Evolutionary conservation across 352 stramenopile species (phyloP).

Genomic region (Thalassiosira sp.): DNA sequence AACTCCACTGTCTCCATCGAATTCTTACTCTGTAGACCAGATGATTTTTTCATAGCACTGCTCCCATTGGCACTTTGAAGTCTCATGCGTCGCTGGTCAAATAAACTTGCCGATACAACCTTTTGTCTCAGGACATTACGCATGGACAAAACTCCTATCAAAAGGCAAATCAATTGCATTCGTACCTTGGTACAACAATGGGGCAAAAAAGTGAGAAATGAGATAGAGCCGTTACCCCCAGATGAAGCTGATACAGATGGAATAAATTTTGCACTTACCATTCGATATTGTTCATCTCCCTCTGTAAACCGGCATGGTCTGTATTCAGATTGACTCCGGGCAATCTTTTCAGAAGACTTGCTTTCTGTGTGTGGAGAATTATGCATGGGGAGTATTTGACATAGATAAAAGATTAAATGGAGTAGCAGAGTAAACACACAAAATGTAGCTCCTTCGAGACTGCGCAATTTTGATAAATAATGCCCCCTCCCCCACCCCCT

Average conservation of each 20-base stretch:
- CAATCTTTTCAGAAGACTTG: conserved; percentile 30
- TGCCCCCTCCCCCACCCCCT: not conserved
- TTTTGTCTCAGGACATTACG: conserved; percentile 38
- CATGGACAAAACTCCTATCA: conserved; percentile 35
- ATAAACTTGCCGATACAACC: conserved; percentile 43
- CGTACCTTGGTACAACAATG: conserved; percentile 3
- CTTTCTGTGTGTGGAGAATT: too few species aligned
- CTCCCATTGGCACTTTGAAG: conserved; percentile 6
- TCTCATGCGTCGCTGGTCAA: conserved; percentile 42
- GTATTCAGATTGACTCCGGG: conserved; percentile 24
- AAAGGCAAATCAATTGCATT: conserved; percentile 48
- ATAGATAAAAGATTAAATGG: not conserved
- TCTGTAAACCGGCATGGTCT: conserved; percentile 42
- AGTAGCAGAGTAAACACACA: not conserved
- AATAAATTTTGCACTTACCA: conserved; percentile 26
- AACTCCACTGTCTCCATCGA: conserved; percentile 39
- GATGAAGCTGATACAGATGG: not conserved
- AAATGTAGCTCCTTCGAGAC: too few species aligned
- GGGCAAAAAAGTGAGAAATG: not conserved
- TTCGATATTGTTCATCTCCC: conserved; percentile 38
- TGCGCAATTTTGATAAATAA: not conserved
- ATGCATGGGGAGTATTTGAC: too few species aligned
- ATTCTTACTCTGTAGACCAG: conserved; percentile 18
- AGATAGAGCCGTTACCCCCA: not conserved
- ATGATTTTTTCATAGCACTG: conserved; percentile 14